phyloP scores from a whole-genome alignment of 176 grass and related monocot species.

The Eleusine coracana region DNA sequence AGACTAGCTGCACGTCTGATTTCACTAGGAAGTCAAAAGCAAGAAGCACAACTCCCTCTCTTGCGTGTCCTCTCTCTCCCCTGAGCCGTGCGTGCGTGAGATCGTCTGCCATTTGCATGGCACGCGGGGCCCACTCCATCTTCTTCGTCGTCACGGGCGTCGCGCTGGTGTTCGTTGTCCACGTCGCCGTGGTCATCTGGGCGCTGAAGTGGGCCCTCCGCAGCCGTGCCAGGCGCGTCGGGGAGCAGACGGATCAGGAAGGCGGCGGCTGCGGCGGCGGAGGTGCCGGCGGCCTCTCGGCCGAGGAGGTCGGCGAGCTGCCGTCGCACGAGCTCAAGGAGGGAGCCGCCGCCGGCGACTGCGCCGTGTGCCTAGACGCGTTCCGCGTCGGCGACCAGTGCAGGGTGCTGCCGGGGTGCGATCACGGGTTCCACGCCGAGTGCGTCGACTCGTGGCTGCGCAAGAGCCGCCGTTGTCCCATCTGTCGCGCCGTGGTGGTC shows the following conservation, averaged over 20 bases:
- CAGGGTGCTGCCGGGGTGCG: constrained; percentile 51
- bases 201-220: not conserved
- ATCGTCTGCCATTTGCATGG: no score
- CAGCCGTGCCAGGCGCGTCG: not conserved
- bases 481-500: constrained; percentile 45
- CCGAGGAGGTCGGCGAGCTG: not conserved
- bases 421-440: constrained; percentile 58
- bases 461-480: constrained; percentile 40
- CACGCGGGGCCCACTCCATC: not conserved
- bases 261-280: no score
- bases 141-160: constrained; percentile 4
- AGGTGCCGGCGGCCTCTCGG: not conserved
- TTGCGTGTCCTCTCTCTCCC: not conserved
- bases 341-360: constrained; percentile 19
- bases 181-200: not conserved
- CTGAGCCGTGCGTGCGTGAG: no score
- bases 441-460: constrained; percentile 67
- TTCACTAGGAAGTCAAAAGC: no score
- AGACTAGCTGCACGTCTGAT: no score
- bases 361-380: constrained; percentile 53
- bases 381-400: constrained; percentile 41
- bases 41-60: no score
- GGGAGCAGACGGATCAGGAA: not conserved
- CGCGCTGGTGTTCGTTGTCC: not conserved
- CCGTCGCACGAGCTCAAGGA: constrained; percentile 5